Percentiles rank a stretch among this genome's conserved stretches.
Conservation (phyloP, 768 basidiomycete genomes). For the Podaxis sp. region DNA sequence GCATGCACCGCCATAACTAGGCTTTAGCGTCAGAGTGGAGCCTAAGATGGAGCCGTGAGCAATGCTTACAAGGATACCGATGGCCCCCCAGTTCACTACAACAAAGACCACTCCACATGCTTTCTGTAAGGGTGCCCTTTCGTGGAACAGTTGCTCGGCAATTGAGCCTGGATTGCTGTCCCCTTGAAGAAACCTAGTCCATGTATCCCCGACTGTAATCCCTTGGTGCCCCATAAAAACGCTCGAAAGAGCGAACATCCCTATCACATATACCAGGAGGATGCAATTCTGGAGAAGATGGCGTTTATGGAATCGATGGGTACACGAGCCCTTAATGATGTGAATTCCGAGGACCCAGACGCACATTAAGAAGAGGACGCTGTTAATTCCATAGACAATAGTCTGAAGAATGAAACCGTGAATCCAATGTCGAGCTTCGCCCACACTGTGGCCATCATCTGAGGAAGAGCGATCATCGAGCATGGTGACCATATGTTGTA, state of each 20-base stretch:
- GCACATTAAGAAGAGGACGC: conserved; percentile 3
- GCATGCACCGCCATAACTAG: conserved; percentile 8
- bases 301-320: background rate
- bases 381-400: conserved; percentile 2
- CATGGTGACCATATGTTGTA: background rate
- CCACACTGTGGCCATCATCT: background rate
- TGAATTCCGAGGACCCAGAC: conserved; percentile 6
- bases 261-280: background rate
- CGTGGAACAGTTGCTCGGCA: background rate
- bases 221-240: conserved; percentile 4
- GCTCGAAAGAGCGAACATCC: conserved; percentile 6
- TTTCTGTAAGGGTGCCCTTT: background rate
- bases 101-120: background rate
- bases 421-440: conserved; percentile 2
- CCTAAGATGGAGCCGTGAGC: background rate
- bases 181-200: background rate
- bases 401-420: conserved; percentile 7
- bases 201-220: background rate
- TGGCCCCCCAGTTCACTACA: conserved; percentile 4
- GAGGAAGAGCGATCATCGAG: background rate
- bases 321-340: background rate
- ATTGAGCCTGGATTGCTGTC: background rate
- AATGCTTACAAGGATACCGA: conserved; percentile 4
- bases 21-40: background rate
- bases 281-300: conserved; percentile 6